Base-by-base conservation (phyloP, 2,329 filamentous ascomycete genomes). In the Talaromyces atroroseus region DNA sequence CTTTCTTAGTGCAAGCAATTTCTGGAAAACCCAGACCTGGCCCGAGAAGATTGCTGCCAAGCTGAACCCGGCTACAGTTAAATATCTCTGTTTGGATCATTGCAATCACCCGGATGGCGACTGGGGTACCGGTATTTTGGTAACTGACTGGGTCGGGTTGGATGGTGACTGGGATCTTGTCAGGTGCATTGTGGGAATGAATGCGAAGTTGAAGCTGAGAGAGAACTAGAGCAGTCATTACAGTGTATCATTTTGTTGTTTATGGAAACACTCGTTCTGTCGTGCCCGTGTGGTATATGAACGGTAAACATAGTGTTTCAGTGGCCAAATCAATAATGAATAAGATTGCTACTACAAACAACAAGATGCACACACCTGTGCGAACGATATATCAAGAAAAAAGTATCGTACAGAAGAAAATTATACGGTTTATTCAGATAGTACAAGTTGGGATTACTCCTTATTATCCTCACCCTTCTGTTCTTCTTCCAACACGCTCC, bases 21-120 rank as follows among this genome's bases (percentile, higher is more conserved):
- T 97, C 77, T 97, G 92, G 85, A 92, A 90, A 62, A 79, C 87
- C 1, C 85, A 83, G 55, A 96, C 91, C 72, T 99, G 94, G 94
- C 94, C 94, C 0, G 92, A 96, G 72, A 87, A 83, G 66, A 90
- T 99, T 69, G 92, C 94, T 1, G 86, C 84, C 20, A 90, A 88
- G 75, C 80, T 96, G 49, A 97, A 97, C 75, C 89, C 92, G 18
- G 85, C 86, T 1, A 81, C 80, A n/a, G 76, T 82, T 44, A 77
- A 80, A 59, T 83, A 82, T 69, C 66, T 86, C 52, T 83, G 82
- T 62, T 71, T 73, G 60, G 78, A 74, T 56, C 81, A 85, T 65
- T 74, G 68, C 44, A 63, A 70, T 56, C 74, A 77, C 48, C 45
- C 49, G 47, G 76, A 85, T 34, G 85, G 87, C 1, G 85, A 90